A percentile compares a stretch with the other conserved stretches of the same genome.
These are phyloP conservation scores for Venturia asperata DNA, from an alignment of 2,329 filamentous ascomycete species.

Conservation along the genomic window DNA sequence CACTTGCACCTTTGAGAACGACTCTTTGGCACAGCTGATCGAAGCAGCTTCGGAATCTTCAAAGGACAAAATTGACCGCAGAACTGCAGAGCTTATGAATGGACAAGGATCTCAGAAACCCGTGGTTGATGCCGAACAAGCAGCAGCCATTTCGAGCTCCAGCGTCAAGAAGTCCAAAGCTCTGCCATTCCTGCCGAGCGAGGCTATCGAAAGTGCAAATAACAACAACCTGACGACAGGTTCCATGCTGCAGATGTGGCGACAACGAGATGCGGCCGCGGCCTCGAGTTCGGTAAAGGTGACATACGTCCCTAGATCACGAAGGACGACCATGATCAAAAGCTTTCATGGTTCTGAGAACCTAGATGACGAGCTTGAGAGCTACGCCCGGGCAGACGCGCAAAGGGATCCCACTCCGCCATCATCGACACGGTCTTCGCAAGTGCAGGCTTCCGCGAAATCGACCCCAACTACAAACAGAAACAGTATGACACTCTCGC, in stretches of 20 bases:
- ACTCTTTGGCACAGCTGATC: background rate
- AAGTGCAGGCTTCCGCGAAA: background rate
- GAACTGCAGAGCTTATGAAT: background rate
- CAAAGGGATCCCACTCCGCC: background rate
- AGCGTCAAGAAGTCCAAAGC: background rate
- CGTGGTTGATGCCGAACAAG: background rate
- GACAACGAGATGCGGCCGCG: background rate
- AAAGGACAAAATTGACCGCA: conserved; percentile 7
- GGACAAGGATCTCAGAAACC: conserved; percentile 9
- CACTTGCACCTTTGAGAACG: background rate
- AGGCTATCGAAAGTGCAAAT: background rate
- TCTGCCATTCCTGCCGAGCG: background rate
- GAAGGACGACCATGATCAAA: conserved; percentile 7
- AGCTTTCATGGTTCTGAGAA: background rate
- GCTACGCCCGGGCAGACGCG: background rate
- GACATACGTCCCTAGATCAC: background rate
- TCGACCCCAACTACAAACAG: background rate
- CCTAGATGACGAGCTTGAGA: background rate
- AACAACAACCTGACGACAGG: conserved; percentile 8
- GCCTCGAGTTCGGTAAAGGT: background rate
- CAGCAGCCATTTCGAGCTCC: background rate
- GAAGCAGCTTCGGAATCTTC: background rate
- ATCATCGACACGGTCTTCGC: background rate
- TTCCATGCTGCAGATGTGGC: conserved; percentile 4
- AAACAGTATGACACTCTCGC: background rate